Base-by-base conservation (phyloP, 2,329 filamentous ascomycete genomes). In the Aspergillus sp. region DNA sequence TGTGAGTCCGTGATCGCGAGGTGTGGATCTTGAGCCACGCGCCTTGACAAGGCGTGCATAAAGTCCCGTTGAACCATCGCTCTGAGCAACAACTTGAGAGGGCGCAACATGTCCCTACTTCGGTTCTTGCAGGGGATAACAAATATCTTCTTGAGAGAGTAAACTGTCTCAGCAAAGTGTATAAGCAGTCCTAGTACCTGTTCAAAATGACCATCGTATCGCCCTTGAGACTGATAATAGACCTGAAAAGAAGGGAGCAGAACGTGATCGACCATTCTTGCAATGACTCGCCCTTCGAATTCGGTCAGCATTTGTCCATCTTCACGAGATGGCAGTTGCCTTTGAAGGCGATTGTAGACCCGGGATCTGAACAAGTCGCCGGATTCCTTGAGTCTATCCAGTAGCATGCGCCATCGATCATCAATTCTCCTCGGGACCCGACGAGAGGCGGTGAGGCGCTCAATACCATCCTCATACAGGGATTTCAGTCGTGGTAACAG, bases 391-490 rank as follows among this genome's bases (percentile, higher is more conserved):
- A 38, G 14, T 4, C 2, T 17, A 11, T 38, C 14, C 14, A 38
- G 11, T 7, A 38, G 34, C 14, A n/a, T 38, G 34, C 34, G 14
- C 34, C 14, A 17, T 38, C n/a, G 16, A n/a, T 10, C 34, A 43
- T 29, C n/a, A 11, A 43, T 16, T 43, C n/a, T 21, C 16, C 40
- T 43, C 14, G 40, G 13, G 10, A 43, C 17, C 17, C 13, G 14
- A 16, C 16, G 13, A 38, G 14, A 17, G 1, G n/a, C 34, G 6
- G 6, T n/a, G 34, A n/a, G 5, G n/a, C n/a, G n/a, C 9, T 23
- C 10, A 20, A 43, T 13, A 25, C 60, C 25, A 5, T 32, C 19
- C 7, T n/a, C n/a, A 19, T 59, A 59, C 14, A 43, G 23, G 4
- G 34, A 19, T 2, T 34, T 36, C 14, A 57, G 50, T 9, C 45